Percentiles rank a stretch among this genome's conserved stretches.
Evolutionary conservation across 2,329 filamentous ascomycete genomes (phyloP).

Genomic region (Diplodia sapinea): DNA sequence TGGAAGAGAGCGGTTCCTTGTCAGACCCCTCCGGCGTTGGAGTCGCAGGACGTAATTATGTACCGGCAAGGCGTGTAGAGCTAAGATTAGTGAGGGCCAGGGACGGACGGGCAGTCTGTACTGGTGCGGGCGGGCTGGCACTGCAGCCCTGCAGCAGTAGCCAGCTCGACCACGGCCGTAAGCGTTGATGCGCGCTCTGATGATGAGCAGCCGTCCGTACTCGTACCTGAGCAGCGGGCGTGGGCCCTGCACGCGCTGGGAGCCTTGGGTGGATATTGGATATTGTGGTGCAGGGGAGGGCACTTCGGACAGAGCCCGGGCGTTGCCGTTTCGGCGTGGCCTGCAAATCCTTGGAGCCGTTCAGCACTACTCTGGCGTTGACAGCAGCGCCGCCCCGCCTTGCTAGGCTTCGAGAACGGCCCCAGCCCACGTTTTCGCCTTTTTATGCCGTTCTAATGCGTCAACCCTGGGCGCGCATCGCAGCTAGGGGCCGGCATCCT

Average conservation of each 20-base stretch:
- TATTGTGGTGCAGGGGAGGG: constrained; percentile 27
- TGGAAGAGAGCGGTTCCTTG: constrained; percentile 29
- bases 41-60: constrained; percentile 30
- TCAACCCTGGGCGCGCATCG: constrained; percentile 30
- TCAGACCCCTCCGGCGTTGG: constrained; percentile 22
- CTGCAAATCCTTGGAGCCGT: constrained; percentile 30
- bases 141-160: constrained; percentile 17
- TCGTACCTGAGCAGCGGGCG: constrained; percentile 28
- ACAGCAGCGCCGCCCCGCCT: constrained; percentile 32
- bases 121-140: constrained; percentile 18
- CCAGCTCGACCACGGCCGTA: constrained; percentile 28
- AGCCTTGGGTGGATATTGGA: constrained; percentile 30
- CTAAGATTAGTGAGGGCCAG: constrained; percentile 32
- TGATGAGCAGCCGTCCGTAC: constrained; percentile 30
- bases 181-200: constrained; percentile 29
- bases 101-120: constrained; percentile 23
- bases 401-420: constrained; percentile 30
- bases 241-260: constrained; percentile 26
- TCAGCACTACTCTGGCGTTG: constrained; percentile 31
- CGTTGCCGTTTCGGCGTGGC: constrained; percentile 29
- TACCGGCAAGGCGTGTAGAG: constrained; percentile 31
- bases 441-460: constrained; percentile 27
- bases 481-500: constrained; percentile 17
- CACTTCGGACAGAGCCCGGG: constrained; percentile 25
- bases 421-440: constrained; percentile 19